phyloP scores from a whole-genome alignment of 1,139 yeast genomes.

The Scheffersomyces lignicola region DNA sequence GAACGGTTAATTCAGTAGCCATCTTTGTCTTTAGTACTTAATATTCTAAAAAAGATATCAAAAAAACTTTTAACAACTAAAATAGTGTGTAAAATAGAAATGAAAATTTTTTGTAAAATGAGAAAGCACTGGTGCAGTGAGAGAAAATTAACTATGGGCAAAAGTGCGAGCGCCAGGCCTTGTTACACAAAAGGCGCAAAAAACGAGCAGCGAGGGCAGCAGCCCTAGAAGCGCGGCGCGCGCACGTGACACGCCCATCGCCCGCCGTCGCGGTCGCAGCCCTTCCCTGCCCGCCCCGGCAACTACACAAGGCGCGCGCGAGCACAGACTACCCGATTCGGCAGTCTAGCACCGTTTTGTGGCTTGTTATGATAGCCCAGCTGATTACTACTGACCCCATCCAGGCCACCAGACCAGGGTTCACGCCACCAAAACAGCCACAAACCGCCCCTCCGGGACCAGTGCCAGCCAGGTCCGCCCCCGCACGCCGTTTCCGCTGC shows the following conservation, averaged over 20 bases:
- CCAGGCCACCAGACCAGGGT: too few species aligned
- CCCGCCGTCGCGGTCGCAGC: too few species aligned
- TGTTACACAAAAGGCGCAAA: conserved; percentile 1
- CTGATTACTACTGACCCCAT: too few species aligned
- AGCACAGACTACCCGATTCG: conserved; percentile 1
- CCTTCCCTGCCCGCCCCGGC: too few species aligned
- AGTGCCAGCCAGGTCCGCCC: too few species aligned
- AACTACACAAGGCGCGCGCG: too few species aligned
- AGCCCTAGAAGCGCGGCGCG: conserved; percentile 2
- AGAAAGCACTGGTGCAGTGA: conserved; percentile 1
- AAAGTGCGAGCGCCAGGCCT: background rate
- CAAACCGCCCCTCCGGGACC: too few species aligned
- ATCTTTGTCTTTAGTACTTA: conserved; percentile 45
- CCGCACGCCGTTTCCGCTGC: too few species aligned
- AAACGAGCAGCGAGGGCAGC: conserved; percentile 5
- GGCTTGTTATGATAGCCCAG: too few species aligned
- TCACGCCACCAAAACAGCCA: too few species aligned
- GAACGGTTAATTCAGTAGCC: conserved; percentile 99
- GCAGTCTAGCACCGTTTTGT: background rate
- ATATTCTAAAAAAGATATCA: conserved; percentile 1
- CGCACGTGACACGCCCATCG: conserved; percentile 1
- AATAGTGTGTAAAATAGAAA: conserved; percentile 6
- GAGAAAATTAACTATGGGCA: conserved; percentile 1
- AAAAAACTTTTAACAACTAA: conserved; percentile 2
- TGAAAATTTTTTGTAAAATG: conserved; percentile 12